These are phyloP conservation scores for Tulasnella calospora DNA, from an alignment of 768 basidiomycete genomes.

Conservation along the genomic window DNA sequence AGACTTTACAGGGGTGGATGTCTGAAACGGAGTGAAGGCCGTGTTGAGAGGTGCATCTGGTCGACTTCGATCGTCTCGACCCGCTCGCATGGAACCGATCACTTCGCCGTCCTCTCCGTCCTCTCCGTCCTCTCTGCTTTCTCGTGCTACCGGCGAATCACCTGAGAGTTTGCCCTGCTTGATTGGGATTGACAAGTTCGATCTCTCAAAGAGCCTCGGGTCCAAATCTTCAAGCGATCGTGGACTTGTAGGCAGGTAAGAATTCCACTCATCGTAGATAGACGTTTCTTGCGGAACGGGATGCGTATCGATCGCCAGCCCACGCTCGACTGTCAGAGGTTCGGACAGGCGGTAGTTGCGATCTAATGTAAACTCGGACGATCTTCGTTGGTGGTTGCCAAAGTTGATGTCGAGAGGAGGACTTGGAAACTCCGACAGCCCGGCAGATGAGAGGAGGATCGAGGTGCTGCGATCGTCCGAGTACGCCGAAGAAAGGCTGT, in stretches of 20 bases:
- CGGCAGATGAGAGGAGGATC: background rate
- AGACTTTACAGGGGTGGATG: background rate
- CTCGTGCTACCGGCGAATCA: background rate
- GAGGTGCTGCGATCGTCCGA: background rate
- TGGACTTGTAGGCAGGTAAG: background rate
- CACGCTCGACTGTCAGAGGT: background rate
- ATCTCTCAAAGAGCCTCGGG: background rate
- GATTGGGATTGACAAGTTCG: background rate
- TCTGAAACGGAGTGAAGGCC: background rate
- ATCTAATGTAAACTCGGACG: background rate
- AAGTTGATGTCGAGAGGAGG: background rate
- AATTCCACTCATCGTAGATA: constrained; percentile 1
- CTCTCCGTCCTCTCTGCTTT: background rate
- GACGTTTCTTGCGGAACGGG: background rate
- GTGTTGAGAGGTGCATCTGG: background rate
- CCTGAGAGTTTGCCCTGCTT: background rate
- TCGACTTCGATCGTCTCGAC: background rate
- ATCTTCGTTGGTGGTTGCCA: background rate
- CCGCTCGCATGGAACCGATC: background rate
- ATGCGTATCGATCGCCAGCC: background rate
- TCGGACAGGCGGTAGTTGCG: background rate
- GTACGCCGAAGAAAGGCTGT: background rate
- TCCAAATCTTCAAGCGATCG: background rate
- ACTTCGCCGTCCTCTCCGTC: background rate
- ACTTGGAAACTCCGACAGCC: background rate